These are phyloP conservation scores for Aureobasidium melanogenum DNA, from an alignment of 2,329 filamentous ascomycete species.

Conservation along the genomic window DNA sequence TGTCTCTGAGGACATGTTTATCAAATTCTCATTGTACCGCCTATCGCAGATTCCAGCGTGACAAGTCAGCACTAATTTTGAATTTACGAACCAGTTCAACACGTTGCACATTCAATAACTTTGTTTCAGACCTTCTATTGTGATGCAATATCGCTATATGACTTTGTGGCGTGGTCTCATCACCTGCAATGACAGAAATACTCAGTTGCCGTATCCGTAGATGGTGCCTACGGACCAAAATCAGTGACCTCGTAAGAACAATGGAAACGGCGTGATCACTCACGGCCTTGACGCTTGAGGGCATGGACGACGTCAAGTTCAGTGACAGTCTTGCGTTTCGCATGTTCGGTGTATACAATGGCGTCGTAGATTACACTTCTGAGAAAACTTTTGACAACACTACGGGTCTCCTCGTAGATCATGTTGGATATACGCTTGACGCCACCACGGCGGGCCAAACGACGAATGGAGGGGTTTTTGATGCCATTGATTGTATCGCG, in stretches of 20 bases:
- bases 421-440: conserved; percentile 35
- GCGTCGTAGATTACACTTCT: not conserved
- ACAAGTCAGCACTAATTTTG: no score
- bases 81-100: no score
- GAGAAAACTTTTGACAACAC: not conserved
- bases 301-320: not conserved
- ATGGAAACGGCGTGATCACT: not conserved
- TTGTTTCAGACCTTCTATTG: no score
- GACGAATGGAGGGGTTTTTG: not conserved
- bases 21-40: no score
- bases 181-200: no score
- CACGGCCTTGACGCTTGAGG: not conserved
- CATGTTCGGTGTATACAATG: not conserved
- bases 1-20: no score
- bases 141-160: no score
- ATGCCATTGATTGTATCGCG: not conserved
- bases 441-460: conserved; percentile 51
- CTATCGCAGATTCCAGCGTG: no score
- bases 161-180: no score
- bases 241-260: not conserved
- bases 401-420: conserved; percentile 74
- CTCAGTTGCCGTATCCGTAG: not conserved
- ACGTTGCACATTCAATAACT: no score
- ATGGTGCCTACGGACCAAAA: not conserved
- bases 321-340: not conserved